Evolutionary conservation across 2,329 filamentous ascomycete genomes (phyloP).

Genomic region (Xylariaceae sp.): DNA sequence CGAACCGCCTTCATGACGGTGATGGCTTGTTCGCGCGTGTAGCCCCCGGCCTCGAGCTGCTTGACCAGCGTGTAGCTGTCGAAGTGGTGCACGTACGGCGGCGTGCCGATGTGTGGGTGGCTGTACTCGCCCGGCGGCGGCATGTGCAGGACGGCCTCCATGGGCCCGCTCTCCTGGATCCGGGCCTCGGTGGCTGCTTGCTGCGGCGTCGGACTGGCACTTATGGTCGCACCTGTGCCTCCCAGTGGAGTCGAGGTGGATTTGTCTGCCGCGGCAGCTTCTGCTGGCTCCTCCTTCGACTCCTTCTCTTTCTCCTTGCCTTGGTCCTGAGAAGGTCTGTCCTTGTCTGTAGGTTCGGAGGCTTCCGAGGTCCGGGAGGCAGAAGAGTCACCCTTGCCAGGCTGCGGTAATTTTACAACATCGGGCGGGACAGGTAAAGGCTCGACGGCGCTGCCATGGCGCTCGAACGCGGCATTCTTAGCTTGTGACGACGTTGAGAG

Average conservation of each 20-base stretch:
- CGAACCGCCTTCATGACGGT: conserved; percentile 92
- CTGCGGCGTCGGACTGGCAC: conserved; percentile 22
- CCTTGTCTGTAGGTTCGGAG: conserved; percentile 1
- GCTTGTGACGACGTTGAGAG: conserved; percentile 35
- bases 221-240: neutral
- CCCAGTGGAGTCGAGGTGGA: conserved; percentile 3
- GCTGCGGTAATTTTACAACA: conserved; percentile 19
- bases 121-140: conserved; percentile 25
- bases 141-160: conserved; percentile 46
- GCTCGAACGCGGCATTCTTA: conserved; percentile 43
- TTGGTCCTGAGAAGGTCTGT: conserved; percentile 3
- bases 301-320: conserved; percentile 9
- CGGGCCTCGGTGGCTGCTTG: conserved; percentile 33
- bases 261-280: conserved; percentile 6
- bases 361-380: conserved; percentile 10
- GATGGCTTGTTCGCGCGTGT: conserved; percentile 69
- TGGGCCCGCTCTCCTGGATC: conserved; percentile 38
- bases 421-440: conserved; percentile 36
- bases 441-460: conserved; percentile 60
- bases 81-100: conserved; percentile 91
- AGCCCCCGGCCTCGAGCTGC: conserved; percentile 68
- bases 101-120: conserved; percentile 62
- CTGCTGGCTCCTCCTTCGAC: conserved; percentile 8
- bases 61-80: conserved; percentile 89
- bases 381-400: conserved; percentile 5